Conservation (phyloP, 1,284 basidiomycete species). For the Ganoderma leucocontextum region DNA sequence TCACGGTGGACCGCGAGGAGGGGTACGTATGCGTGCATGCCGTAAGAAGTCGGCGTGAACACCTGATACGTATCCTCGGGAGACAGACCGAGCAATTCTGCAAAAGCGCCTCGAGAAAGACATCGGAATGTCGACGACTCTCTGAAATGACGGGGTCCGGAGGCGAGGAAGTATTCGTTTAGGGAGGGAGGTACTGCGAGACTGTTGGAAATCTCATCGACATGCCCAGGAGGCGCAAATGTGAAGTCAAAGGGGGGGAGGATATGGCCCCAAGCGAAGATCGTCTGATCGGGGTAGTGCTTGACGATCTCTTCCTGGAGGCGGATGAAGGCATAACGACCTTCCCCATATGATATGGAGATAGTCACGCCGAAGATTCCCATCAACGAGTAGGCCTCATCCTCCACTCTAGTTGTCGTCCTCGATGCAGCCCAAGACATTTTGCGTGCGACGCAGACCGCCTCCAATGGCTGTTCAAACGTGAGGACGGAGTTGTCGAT, state of each 20-base stretch:
- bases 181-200: background rate
- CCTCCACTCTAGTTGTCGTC: constrained; percentile 10
- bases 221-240: background rate
- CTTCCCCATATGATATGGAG: constrained; percentile 16
- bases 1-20: constrained; percentile 13
- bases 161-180: constrained; percentile 10
- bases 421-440: constrained; percentile 20
- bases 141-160: constrained; percentile 20
- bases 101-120: constrained; percentile 14
- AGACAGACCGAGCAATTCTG: constrained; percentile 4
- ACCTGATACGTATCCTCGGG: background rate
- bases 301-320: constrained; percentile 21
- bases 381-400: constrained; percentile 23
- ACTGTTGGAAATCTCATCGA: background rate
- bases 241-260: background rate
- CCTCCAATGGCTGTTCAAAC: background rate
- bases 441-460: constrained; percentile 10
- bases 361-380: constrained; percentile 21
- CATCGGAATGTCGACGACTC: constrained; percentile 11
- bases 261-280: constrained; percentile 19
- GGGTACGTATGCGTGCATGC: constrained; percentile 21
- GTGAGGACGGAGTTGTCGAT: constrained; percentile 7
- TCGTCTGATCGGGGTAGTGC: constrained; percentile 17
- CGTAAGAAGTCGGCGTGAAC: constrained; percentile 25
- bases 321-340: constrained; percentile 17